Evolutionary conservation across 257 asterid genomes (phyloP).

Genomic region (Plantago ovata): DNA sequence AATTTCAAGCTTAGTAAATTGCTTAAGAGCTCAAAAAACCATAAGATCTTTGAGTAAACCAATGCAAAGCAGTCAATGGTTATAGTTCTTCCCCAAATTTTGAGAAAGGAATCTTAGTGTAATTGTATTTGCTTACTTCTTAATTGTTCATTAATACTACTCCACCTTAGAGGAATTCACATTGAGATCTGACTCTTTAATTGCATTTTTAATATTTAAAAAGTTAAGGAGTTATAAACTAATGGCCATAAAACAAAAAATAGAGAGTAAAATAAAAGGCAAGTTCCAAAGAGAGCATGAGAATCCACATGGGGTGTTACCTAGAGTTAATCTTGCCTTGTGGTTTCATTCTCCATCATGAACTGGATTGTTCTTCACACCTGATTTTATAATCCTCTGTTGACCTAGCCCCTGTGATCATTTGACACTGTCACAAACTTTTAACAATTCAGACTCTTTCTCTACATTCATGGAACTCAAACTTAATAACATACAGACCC

Average conservation of each 20-base stretch:
- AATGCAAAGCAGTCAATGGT: constrained; percentile 14
- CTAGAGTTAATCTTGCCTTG: constrained; percentile 33
- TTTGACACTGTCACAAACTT: constrained; percentile 16
- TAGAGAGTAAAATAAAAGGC: constrained; percentile 21
- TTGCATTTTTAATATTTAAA: not conserved
- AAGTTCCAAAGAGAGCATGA: constrained; percentile 35
- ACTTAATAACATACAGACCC: no score
- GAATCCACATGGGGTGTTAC: constrained; percentile 51
- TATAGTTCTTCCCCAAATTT: constrained; percentile 7
- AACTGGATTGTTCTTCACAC: constrained; percentile 23
- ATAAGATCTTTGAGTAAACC: constrained; percentile 31
- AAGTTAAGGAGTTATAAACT: not conserved
- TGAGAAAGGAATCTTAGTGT: constrained; percentile 6
- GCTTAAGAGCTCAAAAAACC: constrained; percentile 24
- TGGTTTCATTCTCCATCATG: constrained; percentile 28
- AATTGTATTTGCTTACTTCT: not conserved
- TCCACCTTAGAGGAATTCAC: not conserved
- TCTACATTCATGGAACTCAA: no score
- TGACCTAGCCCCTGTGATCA: constrained; percentile 9
- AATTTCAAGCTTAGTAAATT: no score
- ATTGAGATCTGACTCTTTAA: not conserved
- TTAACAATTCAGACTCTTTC: no score
- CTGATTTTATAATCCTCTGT: constrained; percentile 9
- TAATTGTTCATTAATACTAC: constrained; percentile 4
- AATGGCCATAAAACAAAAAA: not conserved